Evolutionary conservation across 495 filamentous ascomycete species (phyloP).

Genomic region (Xylaria scruposa): DNA sequence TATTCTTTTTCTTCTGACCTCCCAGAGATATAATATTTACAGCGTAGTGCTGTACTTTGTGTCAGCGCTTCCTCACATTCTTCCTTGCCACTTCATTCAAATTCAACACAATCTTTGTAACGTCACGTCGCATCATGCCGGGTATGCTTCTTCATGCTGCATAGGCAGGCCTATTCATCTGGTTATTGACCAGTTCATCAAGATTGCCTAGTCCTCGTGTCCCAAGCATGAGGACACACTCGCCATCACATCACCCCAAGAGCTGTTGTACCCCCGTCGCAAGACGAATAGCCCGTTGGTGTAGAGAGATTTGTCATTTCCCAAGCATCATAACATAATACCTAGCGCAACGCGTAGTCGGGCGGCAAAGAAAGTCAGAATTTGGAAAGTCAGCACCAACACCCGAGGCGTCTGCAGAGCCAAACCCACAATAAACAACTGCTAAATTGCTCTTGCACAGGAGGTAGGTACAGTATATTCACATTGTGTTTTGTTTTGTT

Average conservation of each 20-base stretch:
- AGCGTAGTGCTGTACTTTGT: not conserved
- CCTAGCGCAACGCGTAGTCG: slow-evolving; percentile 16
- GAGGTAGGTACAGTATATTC: slow-evolving; percentile 5
- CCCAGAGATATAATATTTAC: not conserved
- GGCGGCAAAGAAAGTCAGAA: slow-evolving; percentile 14
- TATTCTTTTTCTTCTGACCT: not conserved
- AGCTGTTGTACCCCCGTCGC: slow-evolving; percentile 20
- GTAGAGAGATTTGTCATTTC: slow-evolving; percentile 31
- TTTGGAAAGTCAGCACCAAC: slow-evolving; percentile 24
- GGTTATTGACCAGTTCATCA: slow-evolving; percentile 20
- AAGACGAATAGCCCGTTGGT: slow-evolving; percentile 16
- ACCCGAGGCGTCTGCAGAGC: slow-evolving; percentile 22
- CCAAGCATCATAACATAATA: slow-evolving; percentile 28
- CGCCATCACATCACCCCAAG: slow-evolving; percentile 26
- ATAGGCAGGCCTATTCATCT: slow-evolving; percentile 19
- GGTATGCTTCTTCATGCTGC: slow-evolving; percentile 23
- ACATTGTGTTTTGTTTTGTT: slow-evolving; percentile 6
- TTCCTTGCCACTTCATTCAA: slow-evolving; percentile 8
- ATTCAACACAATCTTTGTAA: slow-evolving; percentile 24
- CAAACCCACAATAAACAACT: slow-evolving; percentile 11
- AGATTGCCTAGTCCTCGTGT: slow-evolving; percentile 9
- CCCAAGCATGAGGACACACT: slow-evolving; percentile 20
- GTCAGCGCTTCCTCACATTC: slow-evolving; percentile 13
- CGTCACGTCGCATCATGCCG: slow-evolving; percentile 29
- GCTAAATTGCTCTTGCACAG: slow-evolving; percentile 14